Conservation (phyloP, 148 eudicot species). For the Camellia japonica region DNA sequence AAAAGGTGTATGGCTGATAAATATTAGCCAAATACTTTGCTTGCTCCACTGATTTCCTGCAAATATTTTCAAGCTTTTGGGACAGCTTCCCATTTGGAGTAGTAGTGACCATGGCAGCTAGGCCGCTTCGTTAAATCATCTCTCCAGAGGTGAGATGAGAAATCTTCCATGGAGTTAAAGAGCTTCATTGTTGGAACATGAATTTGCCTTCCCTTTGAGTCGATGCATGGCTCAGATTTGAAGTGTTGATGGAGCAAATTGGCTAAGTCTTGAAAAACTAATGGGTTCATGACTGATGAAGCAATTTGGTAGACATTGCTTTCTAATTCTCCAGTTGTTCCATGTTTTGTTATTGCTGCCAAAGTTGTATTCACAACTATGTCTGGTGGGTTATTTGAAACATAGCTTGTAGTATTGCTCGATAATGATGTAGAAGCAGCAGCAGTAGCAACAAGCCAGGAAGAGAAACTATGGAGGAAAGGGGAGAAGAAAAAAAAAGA, state of each 20-base stretch:
- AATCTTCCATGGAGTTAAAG: slow-evolving; percentile 77
- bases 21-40: slow-evolving; percentile 83
- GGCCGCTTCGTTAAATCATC: slow-evolving; percentile 45
- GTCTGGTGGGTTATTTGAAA: slow-evolving; percentile 53
- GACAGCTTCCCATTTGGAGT: slow-evolving; percentile 47
- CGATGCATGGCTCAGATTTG: slow-evolving; percentile 55
- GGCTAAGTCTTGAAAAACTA: slow-evolving; percentile 64
- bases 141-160: slow-evolving; percentile 71
- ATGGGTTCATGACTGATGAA: slow-evolving; percentile 87
- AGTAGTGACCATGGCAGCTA: slow-evolving; percentile 35
- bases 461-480: too few species aligned
- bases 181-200: slow-evolving; percentile 64
- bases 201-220: slow-evolving; percentile 69
- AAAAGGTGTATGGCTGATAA: slow-evolving; percentile 85
- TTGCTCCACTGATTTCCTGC: slow-evolving; percentile 81
- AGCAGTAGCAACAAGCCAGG: too few species aligned
- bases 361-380: slow-evolving; percentile 92
- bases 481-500: too few species aligned
- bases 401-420: too few species aligned
- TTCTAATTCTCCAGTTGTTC: slow-evolving; percentile 60
- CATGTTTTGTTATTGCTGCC: slow-evolving; percentile 97
- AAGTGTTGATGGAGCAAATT: slow-evolving; percentile 65
- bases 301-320: slow-evolving; percentile 81
- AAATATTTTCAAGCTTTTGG: slow-evolving; percentile 52
- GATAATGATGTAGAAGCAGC: too few species aligned